Evolutionary conservation across 345 rosid genomes (phyloP).

Genomic region (Hibiscus trionum): DNA sequence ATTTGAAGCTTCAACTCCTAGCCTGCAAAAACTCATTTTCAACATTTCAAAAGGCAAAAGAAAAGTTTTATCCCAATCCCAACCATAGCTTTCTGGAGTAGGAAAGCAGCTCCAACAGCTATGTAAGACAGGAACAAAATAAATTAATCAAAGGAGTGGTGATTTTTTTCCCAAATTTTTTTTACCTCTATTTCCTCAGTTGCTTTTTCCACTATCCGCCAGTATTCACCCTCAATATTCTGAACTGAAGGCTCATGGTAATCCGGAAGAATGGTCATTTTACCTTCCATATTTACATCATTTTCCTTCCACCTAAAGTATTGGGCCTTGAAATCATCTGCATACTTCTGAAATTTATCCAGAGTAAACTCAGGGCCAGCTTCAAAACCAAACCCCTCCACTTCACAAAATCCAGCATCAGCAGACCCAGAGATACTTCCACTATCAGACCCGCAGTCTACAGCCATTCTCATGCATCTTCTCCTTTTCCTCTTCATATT

Average conservation of each 20-base stretch:
- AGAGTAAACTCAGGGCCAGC: conserved; percentile 86
- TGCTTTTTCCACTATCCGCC: conserved; percentile 96
- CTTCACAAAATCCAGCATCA: conserved; percentile 40
- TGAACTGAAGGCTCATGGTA: conserved; percentile 59
- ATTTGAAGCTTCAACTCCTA: not conserved
- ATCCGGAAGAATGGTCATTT: conserved; percentile 17
- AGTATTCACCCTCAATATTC: conserved; percentile 89
- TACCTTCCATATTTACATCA: conserved; percentile 23
- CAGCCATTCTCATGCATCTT: conserved; percentile 56
- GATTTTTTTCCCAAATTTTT: not conserved
- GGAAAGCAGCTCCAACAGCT: not conserved
- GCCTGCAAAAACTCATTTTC: not conserved
- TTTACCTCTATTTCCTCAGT: conserved; percentile 89
- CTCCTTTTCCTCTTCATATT: conserved; percentile 68
- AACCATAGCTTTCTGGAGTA: not conserved
- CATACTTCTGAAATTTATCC: conserved; percentile 67
- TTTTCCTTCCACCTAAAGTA: conserved; percentile 50
- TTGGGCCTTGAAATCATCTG: conserved; percentile 74
- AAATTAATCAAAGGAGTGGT: not conserved
- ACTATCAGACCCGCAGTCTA: conserved; percentile 40
- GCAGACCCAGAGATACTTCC: conserved; percentile 30
- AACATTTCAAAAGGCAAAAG: not conserved
- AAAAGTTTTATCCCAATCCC: not conserved
- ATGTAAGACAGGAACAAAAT: not conserved
- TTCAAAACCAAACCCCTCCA: conserved; percentile 85